Base-by-base conservation (phyloP, 108 stramenopile genomes). In the Schizochytrium sp. region DNA sequence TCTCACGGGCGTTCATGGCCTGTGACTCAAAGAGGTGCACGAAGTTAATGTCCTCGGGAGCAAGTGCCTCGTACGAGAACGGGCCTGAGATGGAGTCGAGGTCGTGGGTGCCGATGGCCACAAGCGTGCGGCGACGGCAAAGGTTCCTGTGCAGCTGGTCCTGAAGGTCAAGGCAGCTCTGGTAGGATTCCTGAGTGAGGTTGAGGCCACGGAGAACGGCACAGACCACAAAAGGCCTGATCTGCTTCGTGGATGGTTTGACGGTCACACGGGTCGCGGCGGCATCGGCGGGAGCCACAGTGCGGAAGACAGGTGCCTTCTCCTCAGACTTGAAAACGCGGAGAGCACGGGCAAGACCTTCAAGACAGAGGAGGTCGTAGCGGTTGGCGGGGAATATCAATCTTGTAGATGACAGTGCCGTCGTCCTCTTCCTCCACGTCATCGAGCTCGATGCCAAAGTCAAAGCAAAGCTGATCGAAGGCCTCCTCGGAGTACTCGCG, bases 331-430 rank as follows among this genome's bases (percentile, higher is more conserved):
- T 90, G 92, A 99, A 99, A 60, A 99, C 95, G 4, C 93, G 92
- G 17, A 99, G 88, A 10, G 98, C 96, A 46, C 98, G 94, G 28
- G 97, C 94, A 38, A 99, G 93, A 56, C 99, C 99, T 91, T 99
- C 99, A 57, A 98, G 93, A 88, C 98, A 99, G 10, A 99, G 95
- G 50, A 99, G 90, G 93, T 99, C 99, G 93, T 99, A 99, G 41
- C 99, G 93, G 92, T 99, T 99, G 72, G 99, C 99, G 5, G 99
- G 98, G 28, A 99, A 99, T 96, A 91, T 99, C 99, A 89, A 99
- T 98, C 91, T 98, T 98, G 95, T 99, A 99, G 59, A 98, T 91
- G 3, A 98, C 94, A 72, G 93, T 94, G 17, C 90, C 93, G 13
- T 96, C 95, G 13, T 93, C 93, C 88, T 98, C 98, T 1, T 96